A percentile compares a stretch with the other conserved stretches of the same genome.
Evolutionary conservation across 192 early-diverging fungal species (phyloP).

Genomic region (Backusella westeae): DNA sequence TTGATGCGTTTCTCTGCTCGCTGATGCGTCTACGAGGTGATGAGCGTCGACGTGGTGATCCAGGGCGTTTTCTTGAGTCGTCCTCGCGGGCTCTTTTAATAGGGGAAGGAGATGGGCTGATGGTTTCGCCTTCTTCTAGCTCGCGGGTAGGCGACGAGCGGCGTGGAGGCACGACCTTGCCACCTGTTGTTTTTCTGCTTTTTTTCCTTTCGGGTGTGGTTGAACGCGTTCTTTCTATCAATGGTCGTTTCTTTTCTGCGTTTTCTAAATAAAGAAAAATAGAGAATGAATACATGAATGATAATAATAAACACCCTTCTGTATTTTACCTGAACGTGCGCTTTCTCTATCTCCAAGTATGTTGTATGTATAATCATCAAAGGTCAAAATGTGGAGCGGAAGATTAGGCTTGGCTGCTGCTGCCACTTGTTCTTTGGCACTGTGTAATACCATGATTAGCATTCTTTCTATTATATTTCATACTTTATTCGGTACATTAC

Average conservation of each 20-base stretch:
- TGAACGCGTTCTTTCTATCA: not conserved
- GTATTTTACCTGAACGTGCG: not conserved
- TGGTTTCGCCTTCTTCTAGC: conserved; percentile 27
- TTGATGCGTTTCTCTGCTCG: not conserved
- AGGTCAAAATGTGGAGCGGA: not conserved
- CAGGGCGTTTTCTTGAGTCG: not conserved
- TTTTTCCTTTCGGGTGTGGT: not conserved
- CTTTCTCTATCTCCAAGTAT: not conserved
- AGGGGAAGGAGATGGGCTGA: conserved; percentile 28
- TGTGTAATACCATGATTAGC: not conserved
- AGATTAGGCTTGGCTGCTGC: not conserved
- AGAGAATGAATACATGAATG: not conserved
- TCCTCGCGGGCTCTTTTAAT: not conserved
- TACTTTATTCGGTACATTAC: not conserved
- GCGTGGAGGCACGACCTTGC: not conserved
- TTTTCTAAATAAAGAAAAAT: not conserved
- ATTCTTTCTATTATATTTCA: not conserved
- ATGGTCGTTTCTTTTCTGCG: not conserved
- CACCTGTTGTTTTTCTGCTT: not conserved
- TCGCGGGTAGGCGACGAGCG: not conserved
- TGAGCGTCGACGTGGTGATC: not conserved
- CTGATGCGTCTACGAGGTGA: not conserved
- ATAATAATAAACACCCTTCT: too few relatives aligned
- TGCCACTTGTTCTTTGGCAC: not conserved
- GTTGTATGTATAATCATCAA: not conserved